Evolutionary conservation across 805 yeast species (phyloP), one percentile per base, ranked within the genome.

Genomic region (Ogataea parapolymorpha): DNA sequence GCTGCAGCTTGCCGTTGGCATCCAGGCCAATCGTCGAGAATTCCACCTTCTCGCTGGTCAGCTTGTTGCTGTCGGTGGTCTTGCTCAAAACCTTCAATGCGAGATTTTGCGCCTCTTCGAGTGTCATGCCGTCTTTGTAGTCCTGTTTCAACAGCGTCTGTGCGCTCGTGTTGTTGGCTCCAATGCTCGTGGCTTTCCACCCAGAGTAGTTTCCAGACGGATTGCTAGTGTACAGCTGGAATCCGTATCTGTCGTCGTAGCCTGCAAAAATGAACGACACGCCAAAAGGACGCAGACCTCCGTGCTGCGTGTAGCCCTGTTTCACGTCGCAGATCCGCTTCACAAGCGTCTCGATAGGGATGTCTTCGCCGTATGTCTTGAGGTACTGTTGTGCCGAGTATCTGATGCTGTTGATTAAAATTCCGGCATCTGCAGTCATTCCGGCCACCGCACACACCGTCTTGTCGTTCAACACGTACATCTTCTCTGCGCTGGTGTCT

Each of bases 121-220:
- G 65, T 16, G 74, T 63, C 53, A 87, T 65, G 42, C 85, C 93
- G 54, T 86, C 91, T 61, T 85, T 88, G 70, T 86, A 93, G 56
- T 93, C 99, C 68, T 90, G 95, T 67, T 93, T 93, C 59, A 93
- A 74, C 49, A 93, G 69, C 1, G 99, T 91, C 69, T 93, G 99
- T 1, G 97, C 97, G 32, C 96, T 90, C 6, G 95, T 79, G 49
- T 88, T 89, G 68, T 93, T 93, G 37, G 97, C 96, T 30, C 99
- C 99, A 45, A 93, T 90, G 54, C 88, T 77, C 25, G 96, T 91
- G 32, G 99, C 99, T 66, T 86, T 89, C 99, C 99, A 93, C 18
- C 99, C 98, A 15, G 95, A 79, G 63, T 90, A 93, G 67, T 93
- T 93, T 20, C 99, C 99, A 0, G 96, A 86, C 11, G 99, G 99